Conservation (phyloP, 768 basidiomycete genomes). For the Crucibulum laeve region DNA sequence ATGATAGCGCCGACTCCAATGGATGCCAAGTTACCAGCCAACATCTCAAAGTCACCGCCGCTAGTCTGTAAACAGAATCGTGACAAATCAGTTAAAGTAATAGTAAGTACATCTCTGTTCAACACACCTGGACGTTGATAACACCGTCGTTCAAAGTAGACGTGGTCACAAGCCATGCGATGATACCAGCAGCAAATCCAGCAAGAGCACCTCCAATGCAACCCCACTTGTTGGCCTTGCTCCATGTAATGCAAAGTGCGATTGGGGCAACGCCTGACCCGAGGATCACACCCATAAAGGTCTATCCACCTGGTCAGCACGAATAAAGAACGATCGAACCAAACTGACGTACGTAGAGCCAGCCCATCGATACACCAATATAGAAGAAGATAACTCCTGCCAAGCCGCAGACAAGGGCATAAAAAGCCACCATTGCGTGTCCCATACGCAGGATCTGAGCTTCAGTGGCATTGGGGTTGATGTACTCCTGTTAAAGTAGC, state of each 20-base stretch:
- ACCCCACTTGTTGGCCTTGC: constrained; percentile 80
- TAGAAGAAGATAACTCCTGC: constrained; percentile 84
- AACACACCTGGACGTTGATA: constrained; percentile 63
- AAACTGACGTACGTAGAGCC: constrained; percentile 69
- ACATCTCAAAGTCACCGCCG: constrained; percentile 62
- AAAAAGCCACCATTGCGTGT: constrained; percentile 64
- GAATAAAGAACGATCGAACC: background rate
- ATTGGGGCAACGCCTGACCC: constrained; percentile 87
- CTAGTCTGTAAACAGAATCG: constrained; percentile 28
- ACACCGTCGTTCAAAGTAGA: constrained; percentile 61
- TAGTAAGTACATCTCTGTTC: background rate
- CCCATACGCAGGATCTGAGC: constrained; percentile 64
- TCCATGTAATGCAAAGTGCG: constrained; percentile 83
- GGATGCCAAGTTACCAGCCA: constrained; percentile 85
- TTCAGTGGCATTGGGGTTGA: constrained; percentile 81
- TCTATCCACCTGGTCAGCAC: constrained; percentile 31
- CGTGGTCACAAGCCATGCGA: constrained; percentile 86
- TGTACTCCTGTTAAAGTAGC: constrained; percentile 46
- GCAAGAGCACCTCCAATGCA: constrained; percentile 69
- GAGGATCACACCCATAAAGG: constrained; percentile 84
- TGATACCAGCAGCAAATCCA: constrained; percentile 67
- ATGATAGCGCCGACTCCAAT: constrained; percentile 81
- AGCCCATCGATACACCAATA: constrained; percentile 90
- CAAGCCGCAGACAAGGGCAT: constrained; percentile 77
- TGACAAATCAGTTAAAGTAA: background rate